Evolutionary conservation across 129 eudicot genomes (phyloP), one percentile per base, ranked within the genome.

Genomic region (Lactuca sativa): DNA sequence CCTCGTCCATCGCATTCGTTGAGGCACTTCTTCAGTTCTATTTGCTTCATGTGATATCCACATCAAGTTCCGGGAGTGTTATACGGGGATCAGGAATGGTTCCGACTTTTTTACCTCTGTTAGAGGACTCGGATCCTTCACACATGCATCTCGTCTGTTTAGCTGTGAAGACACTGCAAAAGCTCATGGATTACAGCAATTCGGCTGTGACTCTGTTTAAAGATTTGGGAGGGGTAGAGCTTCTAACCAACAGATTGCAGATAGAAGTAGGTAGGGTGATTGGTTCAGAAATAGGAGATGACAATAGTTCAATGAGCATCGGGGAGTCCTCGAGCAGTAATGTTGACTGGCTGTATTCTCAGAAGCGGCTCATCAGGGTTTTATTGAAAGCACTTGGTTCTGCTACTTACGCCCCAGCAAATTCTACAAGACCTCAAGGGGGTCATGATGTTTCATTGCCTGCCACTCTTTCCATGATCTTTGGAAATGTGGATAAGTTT

Each of bases 181-280:
- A 90, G 86, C 93, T 95, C 67, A 85, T 95, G 97, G 99, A 95
- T 71, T 95, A 95, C 81, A 95, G 99, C 81, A 95, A 95, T 82
- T 83, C 97, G 71, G 96, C 99, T 36, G 97, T 90, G 53, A 87
- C 99, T 11, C 96, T 95, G 40, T 95, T 95, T 68, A 90, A 89
- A 76, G 99, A 95, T 71, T 78, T 85, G 74, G 99, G 97, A 7
- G 99, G 99, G 53, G 93, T 95, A 12, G 99, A 95, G 64, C 93
- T 87, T 77, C 72, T 90, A 73, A 82, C 89, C 9, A 82, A 78
- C 56, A 80, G 99, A 71, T 68, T 95, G 77, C 89, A 90, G 83
- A 82, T 84, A 67, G 99, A 95, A 80, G 99, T 90, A 36, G 84
- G 76, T 43, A 83, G 97, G 71, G 95, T 90, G 82, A 86, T 85